A percentile compares a stretch with the other conserved stretches of the same genome.
These are phyloP conservation scores for Solanum raphanifolium DNA, from an alignment of 257 asterid species.

Conservation along the genomic window DNA sequence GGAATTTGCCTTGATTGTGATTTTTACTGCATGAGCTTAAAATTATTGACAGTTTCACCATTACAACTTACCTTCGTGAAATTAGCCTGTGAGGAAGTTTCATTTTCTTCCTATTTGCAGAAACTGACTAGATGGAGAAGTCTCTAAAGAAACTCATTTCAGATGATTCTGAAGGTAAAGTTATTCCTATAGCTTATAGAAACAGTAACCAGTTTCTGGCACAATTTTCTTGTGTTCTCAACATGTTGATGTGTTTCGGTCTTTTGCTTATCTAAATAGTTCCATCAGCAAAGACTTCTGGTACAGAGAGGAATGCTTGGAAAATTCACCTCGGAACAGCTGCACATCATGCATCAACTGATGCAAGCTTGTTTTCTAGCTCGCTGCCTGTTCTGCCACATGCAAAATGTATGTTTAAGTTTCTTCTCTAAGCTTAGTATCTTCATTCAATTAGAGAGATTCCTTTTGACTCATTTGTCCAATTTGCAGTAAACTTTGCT, in stretches of 20 bases:
- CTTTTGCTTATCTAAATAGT: background rate
- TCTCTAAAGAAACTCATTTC: constrained; percentile 5
- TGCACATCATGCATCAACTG: constrained; percentile 39
- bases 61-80: background rate
- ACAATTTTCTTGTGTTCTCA: background rate
- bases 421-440: background rate
- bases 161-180: constrained; percentile 17
- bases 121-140: constrained; percentile 18
- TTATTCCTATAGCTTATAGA: background rate
- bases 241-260: background rate
- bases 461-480: background rate
- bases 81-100: background rate
- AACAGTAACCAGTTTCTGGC: constrained; percentile 23
- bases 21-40: background rate
- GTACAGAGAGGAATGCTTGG: constrained; percentile 45
- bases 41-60: background rate
- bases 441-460: background rate
- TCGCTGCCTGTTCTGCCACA: constrained; percentile 67
- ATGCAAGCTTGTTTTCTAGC: constrained; percentile 79
- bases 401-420: constrained; percentile 41
- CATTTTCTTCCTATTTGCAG: background rate
- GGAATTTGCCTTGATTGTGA: background rate
- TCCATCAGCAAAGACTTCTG: constrained; percentile 15
- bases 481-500: constrained; percentile 46
- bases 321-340: constrained; percentile 35